Evolutionary conservation across 129 eudicot species (phyloP).

Genomic region (Ambrosia trifida): DNA sequence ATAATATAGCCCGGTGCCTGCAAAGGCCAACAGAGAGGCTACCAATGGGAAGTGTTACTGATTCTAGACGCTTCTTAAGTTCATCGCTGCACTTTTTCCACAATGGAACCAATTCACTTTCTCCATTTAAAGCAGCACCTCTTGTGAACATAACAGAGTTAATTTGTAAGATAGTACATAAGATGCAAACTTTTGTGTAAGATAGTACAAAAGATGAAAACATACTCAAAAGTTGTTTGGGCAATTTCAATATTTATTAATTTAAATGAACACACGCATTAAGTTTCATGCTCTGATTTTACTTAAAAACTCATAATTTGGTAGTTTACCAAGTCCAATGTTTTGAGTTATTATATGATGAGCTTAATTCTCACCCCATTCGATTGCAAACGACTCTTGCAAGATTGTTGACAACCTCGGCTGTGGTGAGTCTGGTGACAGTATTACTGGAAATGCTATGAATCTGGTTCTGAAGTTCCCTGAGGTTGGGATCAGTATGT

Average conservation of each 20-base stretch:
- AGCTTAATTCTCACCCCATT: conserved; percentile 69
- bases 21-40: conserved; percentile 82
- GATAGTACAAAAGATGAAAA: neutral
- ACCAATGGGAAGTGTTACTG: conserved; percentile 79
- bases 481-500: conserved; percentile 64
- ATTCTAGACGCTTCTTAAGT: conserved; percentile 62
- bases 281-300: conserved; percentile 3
- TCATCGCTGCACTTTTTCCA: conserved; percentile 79
- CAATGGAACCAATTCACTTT: conserved; percentile 54
- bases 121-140: conserved; percentile 70
- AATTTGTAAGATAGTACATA: conserved; percentile 18
- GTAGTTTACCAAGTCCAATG: neutral
- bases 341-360: conserved; percentile 8
- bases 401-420: conserved; percentile 80
- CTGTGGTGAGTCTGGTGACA: conserved; percentile 55
- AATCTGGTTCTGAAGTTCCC: conserved; percentile 62
- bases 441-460: conserved; percentile 51
- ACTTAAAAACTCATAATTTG: neutral
- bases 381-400: conserved; percentile 71
- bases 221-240: conserved; percentile 5
- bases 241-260: neutral
- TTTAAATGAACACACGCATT: neutral
- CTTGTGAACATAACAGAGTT: conserved; percentile 47
- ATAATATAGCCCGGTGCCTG: conserved; percentile 84
- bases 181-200: neutral